These are phyloP conservation scores for Stephanodiscus minutulus DNA, from an alignment of 108 stramenopile genomes.

Conservation along the genomic window DNA sequence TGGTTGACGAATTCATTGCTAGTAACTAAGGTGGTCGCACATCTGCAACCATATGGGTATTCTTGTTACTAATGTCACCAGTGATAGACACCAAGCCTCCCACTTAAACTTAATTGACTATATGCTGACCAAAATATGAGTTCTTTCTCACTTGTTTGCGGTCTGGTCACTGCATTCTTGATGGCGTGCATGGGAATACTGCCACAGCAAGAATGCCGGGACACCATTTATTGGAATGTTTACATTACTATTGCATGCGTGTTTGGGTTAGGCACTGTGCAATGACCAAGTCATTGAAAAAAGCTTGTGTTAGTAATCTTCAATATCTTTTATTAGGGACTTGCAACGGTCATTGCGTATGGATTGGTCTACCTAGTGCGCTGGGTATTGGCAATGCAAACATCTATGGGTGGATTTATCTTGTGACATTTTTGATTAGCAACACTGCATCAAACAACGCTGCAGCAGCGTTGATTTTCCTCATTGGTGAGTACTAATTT, in stretches of 20 bases:
- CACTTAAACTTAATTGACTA: conserved; percentile 55
- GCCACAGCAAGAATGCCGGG: conserved; percentile 80
- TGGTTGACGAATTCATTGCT: no score
- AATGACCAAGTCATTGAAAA: conserved; percentile 56
- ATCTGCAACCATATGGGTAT: no score
- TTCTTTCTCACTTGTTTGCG: conserved; percentile 66
- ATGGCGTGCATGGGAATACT: conserved; percentile 75
- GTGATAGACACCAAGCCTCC: conserved; percentile 87
- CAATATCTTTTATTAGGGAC: conserved; percentile 30
- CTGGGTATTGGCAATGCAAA: conserved; percentile 73
- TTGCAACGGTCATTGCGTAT: conserved; percentile 67
- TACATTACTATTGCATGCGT: conserved; percentile 78
- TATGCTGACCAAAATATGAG: conserved; percentile 20
- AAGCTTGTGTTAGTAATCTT: not conserved
- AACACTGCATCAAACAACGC: conserved; percentile 87
- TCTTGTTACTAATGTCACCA: no score
- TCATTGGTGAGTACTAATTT: conserved; percentile 27
- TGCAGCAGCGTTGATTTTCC: conserved; percentile 84
- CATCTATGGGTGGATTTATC: conserved; percentile 74
- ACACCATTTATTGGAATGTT: conserved; percentile 82
- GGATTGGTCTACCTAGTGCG: conserved; percentile 61
- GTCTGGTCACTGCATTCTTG: conserved; percentile 57
- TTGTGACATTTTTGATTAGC: conserved; percentile 84
- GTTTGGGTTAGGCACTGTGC: conserved; percentile 83
- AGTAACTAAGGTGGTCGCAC: no score